These are phyloP conservation scores for Rhizoclosmatium globosum DNA, from an alignment of 192 early-diverging fungal species.

Conservation along the genomic window DNA sequence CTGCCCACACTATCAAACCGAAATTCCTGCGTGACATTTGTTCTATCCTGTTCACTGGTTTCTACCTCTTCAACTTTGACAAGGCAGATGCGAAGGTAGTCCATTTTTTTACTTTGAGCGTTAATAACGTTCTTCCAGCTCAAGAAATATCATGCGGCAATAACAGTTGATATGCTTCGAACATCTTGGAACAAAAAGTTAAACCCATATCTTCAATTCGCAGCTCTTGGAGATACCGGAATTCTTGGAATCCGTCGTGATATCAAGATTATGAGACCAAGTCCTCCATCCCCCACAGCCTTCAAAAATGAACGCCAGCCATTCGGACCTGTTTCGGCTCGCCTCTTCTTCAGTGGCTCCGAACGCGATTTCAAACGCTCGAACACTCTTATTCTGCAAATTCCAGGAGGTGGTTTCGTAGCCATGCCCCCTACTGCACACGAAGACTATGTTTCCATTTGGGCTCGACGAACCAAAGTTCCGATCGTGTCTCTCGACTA, in stretches of 20 bases:
- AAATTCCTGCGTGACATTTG: constrained; percentile 77
- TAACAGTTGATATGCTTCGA: constrained; percentile 87
- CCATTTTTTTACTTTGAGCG: not conserved
- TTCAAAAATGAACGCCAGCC: constrained; percentile 47
- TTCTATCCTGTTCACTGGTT: constrained; percentile 78
- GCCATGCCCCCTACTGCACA: constrained; percentile 89
- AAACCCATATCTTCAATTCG: constrained; percentile 70
- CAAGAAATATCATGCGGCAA: constrained; percentile 75
- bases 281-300: constrained; percentile 48
- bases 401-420: constrained; percentile 89
- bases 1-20: constrained; percentile 81
- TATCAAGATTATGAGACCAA: constrained; percentile 52
- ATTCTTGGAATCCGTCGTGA: constrained; percentile 49
- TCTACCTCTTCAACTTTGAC: constrained; percentile 88
- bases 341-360: constrained; percentile 56
- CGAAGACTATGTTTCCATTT: constrained; percentile 81
- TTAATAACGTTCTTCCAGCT: constrained; percentile 39
- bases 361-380: constrained; percentile 33
- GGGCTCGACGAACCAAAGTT: constrained; percentile 76
- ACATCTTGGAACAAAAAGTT: constrained; percentile 84
- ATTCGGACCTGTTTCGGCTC: constrained; percentile 41
- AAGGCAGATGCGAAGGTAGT: constrained; percentile 82
- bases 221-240: constrained; percentile 55
- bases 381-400: constrained; percentile 47
- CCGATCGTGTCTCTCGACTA: constrained; percentile 89